These are phyloP conservation scores for Allantophomopsis cytisporea DNA, from an alignment of 2,329 filamentous ascomycete species.

Conservation along the genomic window DNA sequence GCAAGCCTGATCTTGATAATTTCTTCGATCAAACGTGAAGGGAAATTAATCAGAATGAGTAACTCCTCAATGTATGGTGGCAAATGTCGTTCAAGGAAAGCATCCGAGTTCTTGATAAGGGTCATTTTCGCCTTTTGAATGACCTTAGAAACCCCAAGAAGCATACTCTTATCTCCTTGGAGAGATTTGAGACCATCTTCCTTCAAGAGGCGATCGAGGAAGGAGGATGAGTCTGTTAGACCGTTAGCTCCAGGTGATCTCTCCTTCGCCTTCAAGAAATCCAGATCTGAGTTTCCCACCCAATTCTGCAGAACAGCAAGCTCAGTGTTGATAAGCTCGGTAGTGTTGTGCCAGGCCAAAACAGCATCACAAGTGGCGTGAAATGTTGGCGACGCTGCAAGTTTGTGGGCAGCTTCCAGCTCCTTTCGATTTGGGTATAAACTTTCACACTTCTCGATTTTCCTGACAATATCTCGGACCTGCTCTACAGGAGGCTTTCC, in stretches of 20 bases:
- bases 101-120: constrained; percentile 71
- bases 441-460: constrained; percentile 79
- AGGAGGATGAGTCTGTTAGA: constrained; percentile 79
- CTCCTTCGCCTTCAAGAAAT: constrained; percentile 67
- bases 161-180: constrained; percentile 77
- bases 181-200: constrained; percentile 89
- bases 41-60: constrained; percentile 92
- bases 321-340: constrained; percentile 89
- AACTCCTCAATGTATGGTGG: constrained; percentile 96
- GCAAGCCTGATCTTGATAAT: constrained; percentile 85
- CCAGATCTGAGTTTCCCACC: constrained; percentile 92
- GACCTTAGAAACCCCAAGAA: constrained; percentile 69
- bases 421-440: constrained; percentile 72
- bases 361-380: constrained; percentile 77
- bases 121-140: constrained; percentile 91
- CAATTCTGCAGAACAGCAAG: constrained; percentile 83
- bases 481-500: constrained; percentile 77
- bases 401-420: constrained; percentile 61
- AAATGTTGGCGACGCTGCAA: constrained; percentile 65
- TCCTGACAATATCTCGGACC: constrained; percentile 76
- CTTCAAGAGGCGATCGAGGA: constrained; percentile 88
- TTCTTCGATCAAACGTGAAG: constrained; percentile 87
- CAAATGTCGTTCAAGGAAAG: constrained; percentile 78
- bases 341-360: constrained; percentile 94
- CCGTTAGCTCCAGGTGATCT: constrained; percentile 57